These are phyloP conservation scores for Lentinula guzmanii DNA, from an alignment of 768 basidiomycete genomes.

Conservation along the genomic window DNA sequence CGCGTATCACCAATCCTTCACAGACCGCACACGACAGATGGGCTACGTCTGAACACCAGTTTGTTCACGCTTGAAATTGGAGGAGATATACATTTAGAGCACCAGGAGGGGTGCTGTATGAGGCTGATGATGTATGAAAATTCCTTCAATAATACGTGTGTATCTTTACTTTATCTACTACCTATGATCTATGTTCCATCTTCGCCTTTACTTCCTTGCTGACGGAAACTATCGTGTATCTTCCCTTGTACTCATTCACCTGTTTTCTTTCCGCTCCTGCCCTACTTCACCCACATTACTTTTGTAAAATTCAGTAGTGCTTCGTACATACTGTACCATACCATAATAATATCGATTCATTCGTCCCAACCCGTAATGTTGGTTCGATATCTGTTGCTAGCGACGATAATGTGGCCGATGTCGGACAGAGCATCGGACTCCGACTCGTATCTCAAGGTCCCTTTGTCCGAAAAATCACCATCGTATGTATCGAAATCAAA, in stretches of 20 bases:
- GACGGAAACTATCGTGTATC: not conserved
- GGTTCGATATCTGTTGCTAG: too few relatives aligned
- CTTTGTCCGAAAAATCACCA: too few relatives aligned
- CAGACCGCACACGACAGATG: slow-evolving; percentile 6
- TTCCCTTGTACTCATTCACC: not conserved
- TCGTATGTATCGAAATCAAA: too few relatives aligned
- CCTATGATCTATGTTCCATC: not conserved
- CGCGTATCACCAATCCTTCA: not conserved
- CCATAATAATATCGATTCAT: not conserved
- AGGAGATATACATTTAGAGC: not conserved
- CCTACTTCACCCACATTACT: not conserved
- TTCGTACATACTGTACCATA: not conserved
- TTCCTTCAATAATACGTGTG: not conserved
- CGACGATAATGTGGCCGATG: too few relatives aligned
- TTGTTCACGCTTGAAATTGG: not conserved
- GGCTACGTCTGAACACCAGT: slow-evolving; percentile 19
- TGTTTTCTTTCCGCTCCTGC: not conserved
- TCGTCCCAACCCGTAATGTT: not conserved
- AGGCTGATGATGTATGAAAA: not conserved
- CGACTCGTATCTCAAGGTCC: too few relatives aligned
- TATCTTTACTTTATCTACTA: slow-evolving; percentile 8
- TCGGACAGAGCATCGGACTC: too few relatives aligned
- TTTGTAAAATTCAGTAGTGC: not conserved
- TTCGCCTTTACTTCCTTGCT: not conserved
- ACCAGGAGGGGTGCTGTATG: not conserved